Evolutionary conservation across 2,329 filamentous ascomycete species (phyloP).

Genomic region (Colletotrichum chrysophilum): DNA sequence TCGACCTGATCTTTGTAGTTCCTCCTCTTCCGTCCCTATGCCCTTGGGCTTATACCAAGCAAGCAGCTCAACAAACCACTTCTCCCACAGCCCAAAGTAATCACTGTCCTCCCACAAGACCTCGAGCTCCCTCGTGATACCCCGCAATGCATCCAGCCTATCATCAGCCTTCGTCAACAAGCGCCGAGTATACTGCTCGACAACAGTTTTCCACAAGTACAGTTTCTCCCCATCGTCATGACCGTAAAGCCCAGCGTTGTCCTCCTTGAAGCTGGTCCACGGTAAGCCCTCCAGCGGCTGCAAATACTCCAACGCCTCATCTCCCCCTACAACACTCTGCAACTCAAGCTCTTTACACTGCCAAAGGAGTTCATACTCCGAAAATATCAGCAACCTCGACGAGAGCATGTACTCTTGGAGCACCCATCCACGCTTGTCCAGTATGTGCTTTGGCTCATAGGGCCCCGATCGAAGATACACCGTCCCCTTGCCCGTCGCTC

Average conservation of each 20-base stretch:
- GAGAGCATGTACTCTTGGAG: constrained; percentile 24
- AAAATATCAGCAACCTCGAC: constrained; percentile 22
- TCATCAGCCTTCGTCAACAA: neutral
- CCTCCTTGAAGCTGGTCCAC: neutral
- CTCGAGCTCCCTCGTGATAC: constrained; percentile 4
- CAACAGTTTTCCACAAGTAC: constrained; percentile 4
- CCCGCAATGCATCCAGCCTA: neutral
- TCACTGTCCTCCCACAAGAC: neutral
- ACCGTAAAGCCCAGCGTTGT: neutral
- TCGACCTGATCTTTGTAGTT: neutral
- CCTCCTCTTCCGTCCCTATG: no score
- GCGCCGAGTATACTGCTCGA: neutral
- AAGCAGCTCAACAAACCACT: constrained; percentile 8
- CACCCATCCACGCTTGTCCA: constrained; percentile 23
- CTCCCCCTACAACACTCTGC: neutral
- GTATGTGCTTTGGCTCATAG: neutral
- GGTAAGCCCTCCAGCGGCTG: constrained; percentile 1
- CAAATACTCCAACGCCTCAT: neutral
- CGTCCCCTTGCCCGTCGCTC: neutral
- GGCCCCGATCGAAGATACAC: neutral
- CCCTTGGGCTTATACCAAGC: constrained; percentile 9
- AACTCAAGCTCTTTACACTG: constrained; percentile 17
- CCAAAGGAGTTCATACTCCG: constrained; percentile 22
- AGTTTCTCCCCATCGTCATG: neutral
- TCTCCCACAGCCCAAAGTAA: neutral